These are phyloP conservation scores for Suhomyces pyralidae DNA, from an alignment of 805 yeast genomes.

Conservation along the genomic window DNA sequence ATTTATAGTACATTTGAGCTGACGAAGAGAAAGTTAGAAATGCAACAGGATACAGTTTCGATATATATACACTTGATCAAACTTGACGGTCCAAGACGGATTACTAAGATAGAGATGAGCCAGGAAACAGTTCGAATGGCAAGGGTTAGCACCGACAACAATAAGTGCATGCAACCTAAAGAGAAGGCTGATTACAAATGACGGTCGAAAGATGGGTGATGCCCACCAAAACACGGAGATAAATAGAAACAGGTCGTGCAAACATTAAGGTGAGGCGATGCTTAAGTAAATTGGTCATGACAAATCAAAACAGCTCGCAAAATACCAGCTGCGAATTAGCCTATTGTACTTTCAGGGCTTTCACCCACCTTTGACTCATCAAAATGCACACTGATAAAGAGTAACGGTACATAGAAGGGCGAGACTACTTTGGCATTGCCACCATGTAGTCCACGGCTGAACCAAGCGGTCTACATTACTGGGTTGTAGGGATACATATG, in stretches of 20 bases:
- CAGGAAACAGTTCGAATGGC: neutral
- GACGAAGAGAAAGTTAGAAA: neutral
- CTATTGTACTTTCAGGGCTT: too few relatives aligned
- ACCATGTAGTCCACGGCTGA: too few relatives aligned
- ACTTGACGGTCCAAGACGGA: neutral
- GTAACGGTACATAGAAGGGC: too few relatives aligned
- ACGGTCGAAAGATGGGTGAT: neutral
- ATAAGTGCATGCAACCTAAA: neutral
- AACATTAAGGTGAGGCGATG: neutral
- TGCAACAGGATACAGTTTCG: neutral
- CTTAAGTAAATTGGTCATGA: neutral
- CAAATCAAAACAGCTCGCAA: neutral
- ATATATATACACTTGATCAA: neutral
- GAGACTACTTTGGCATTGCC: too few relatives aligned
- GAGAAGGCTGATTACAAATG: neutral
- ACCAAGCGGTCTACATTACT: too few relatives aligned
- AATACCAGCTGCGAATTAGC: neutral
- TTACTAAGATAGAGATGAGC: neutral
- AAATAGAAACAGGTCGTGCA: neutral
- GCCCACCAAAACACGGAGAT: neutral
- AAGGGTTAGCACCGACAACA: neutral
- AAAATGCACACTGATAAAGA: too few relatives aligned
- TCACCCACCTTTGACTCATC: too few relatives aligned
- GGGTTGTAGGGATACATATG: too few relatives aligned
- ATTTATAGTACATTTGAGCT: conserved; percentile 6